These are phyloP conservation scores for Sarocladiaceae sp. DNA, from an alignment of 2,329 filamentous ascomycete genomes.

Conservation along the genomic window DNA sequence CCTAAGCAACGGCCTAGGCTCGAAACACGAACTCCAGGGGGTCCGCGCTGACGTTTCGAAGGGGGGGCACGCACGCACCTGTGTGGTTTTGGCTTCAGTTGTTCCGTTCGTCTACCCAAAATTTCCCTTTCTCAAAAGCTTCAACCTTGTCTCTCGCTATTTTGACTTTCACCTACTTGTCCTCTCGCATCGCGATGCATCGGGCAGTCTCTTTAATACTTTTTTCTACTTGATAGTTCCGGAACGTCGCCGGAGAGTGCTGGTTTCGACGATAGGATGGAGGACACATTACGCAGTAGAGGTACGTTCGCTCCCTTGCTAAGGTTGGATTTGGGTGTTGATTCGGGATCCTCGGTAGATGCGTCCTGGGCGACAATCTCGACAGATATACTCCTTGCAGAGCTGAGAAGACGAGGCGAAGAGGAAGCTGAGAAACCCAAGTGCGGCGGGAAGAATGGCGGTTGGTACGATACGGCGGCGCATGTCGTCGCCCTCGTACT, in stretches of 20 bases:
- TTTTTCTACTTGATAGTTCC: not conserved
- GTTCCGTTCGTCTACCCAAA: not conserved
- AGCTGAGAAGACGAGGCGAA: slow-evolving; percentile 44
- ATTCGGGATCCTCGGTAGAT: slow-evolving; percentile 16
- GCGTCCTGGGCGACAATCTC: slow-evolving; percentile 44
- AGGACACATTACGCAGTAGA: not conserved
- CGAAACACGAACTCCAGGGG: not conserved
- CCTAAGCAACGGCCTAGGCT: not conserved
- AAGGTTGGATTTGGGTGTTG: not conserved
- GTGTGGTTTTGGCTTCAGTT: not conserved
- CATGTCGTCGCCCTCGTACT: slow-evolving; percentile 66
- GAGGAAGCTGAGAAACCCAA: slow-evolving; percentile 36
- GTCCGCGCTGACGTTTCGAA: slow-evolving; percentile 5
- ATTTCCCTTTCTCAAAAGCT: not conserved
- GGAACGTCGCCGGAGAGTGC: not conserved
- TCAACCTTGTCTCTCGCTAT: not conserved
- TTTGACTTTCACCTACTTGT: not conserved
- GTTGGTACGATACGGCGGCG: slow-evolving; percentile 60
- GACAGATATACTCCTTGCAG: slow-evolving; percentile 47
- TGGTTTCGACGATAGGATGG: too few relatives aligned
- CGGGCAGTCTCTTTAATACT: not conserved
- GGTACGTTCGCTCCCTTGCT: not conserved
- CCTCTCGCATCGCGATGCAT: slow-evolving; percentile 5
- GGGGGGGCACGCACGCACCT: not conserved
- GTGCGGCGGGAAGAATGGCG: slow-evolving; percentile 49